These are phyloP conservation scores for Lepidium africanum DNA, from an alignment of 345 rosid species.

Conservation along the genomic window DNA sequence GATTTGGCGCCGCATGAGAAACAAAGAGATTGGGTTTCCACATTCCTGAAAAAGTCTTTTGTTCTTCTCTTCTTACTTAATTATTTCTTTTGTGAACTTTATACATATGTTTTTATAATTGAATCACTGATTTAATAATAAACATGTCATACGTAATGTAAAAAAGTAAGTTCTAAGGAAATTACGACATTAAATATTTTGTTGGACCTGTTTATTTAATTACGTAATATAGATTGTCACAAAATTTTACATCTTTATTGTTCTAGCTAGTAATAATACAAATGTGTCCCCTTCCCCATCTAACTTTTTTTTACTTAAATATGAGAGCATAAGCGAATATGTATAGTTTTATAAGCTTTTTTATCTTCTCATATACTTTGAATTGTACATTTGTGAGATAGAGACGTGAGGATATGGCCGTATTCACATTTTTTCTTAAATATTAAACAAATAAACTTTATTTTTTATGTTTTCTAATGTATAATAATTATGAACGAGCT, in stretches of 20 bases:
- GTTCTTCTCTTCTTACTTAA: conserved; percentile 10
- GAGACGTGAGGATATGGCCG: neutral
- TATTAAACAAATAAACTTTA: neutral
- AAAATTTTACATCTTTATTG: neutral
- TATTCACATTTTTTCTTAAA: neutral
- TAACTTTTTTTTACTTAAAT: neutral
- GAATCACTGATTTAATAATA: neutral
- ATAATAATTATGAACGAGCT: neutral
- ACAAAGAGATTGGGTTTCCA: neutral
- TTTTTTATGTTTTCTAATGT: neutral
- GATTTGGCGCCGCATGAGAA: conserved; percentile 3
- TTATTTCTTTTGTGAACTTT: neutral
- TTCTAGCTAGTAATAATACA: neutral
- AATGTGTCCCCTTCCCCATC: neutral
- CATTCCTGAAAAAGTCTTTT: conserved; percentile 6
- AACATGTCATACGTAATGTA: neutral
- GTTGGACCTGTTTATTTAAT: neutral
- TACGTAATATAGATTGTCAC: neutral
- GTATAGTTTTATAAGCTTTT: neutral
- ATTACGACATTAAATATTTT: neutral
- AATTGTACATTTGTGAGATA: neutral
- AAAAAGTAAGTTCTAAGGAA: neutral
- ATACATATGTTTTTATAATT: neutral
- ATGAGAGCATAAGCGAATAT: neutral
- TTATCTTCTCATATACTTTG: neutral